Percentiles rank a stretch among this genome's conserved stretches.
Conservation (phyloP, 1,284 basidiomycete genomes). For the Sporisorium iseilematis-ciliati region DNA sequence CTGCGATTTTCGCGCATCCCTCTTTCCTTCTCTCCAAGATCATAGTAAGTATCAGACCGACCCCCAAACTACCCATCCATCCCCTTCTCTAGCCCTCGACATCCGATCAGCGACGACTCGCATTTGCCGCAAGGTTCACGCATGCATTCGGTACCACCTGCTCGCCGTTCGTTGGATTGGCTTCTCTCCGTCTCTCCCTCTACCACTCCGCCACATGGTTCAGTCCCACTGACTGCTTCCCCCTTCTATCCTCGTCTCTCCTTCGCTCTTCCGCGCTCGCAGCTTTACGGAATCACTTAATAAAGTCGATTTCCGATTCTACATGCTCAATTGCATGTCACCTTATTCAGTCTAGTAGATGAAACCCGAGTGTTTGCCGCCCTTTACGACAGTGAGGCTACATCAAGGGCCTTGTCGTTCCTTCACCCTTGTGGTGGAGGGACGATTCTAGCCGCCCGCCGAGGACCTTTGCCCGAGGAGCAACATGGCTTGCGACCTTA, state of each 20-base stretch:
- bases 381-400: conserved; percentile 66
- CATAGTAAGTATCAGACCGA: conserved; percentile 50
- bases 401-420: conserved; percentile 53
- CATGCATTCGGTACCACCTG: background rate
- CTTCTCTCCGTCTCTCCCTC: background rate
- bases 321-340: conserved; percentile 68
- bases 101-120: background rate
- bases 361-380: conserved; percentile 64
- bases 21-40: conserved; percentile 50
- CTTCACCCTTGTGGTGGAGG: conserved; percentile 10
- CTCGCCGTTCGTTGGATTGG: background rate
- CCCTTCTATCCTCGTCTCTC: background rate
- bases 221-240: conserved; percentile 30
- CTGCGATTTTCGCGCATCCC: conserved; percentile 33
- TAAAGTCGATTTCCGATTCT: conserved; percentile 68
- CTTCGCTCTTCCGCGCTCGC: conserved; percentile 18
- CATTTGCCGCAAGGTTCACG: background rate
- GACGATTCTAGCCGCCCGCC: conserved; percentile 64
- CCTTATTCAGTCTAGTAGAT: conserved; percentile 67
- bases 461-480: conserved; percentile 66
- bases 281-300: conserved; percentile 69
- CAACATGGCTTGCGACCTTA: conserved; percentile 64
- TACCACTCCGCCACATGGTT: conserved; percentile 2
- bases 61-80: conserved; percentile 25
- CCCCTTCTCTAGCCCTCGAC: background rate